phyloP scores from a whole-genome alignment of 441 rosid species.

The Raphanus hybrid region DNA sequence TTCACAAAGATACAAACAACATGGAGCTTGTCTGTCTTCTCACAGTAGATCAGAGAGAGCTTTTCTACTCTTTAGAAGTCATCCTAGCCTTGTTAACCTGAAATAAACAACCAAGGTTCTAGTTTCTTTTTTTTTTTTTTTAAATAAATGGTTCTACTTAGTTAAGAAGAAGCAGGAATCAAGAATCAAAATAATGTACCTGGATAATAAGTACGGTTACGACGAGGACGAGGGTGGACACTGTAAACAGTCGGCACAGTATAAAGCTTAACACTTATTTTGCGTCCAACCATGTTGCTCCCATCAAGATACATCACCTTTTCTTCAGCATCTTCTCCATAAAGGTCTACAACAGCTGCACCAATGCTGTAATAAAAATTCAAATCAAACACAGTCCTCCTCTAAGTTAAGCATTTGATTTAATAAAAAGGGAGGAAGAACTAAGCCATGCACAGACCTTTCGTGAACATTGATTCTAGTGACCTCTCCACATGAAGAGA shows the following conservation, averaged over 20 bases:
- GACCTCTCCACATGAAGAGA: conserved; percentile 4
- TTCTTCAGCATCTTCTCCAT: not conserved
- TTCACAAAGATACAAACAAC: not conserved
- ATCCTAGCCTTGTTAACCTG: not conserved
- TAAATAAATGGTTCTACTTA: no score
- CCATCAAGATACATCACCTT: not conserved
- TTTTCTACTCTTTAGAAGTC: not conserved
- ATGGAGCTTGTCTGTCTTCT: not conserved
- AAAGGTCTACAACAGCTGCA: not conserved
- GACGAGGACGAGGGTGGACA: not conserved
- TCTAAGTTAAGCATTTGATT: not conserved
- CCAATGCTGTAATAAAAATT: not conserved
- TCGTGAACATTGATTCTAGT: not conserved
- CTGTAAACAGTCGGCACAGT: not conserved
- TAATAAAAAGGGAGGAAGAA: not conserved
- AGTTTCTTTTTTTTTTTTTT: no score
- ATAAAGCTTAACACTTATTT: not conserved
- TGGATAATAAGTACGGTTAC: not conserved
- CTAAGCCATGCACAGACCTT: not conserved
- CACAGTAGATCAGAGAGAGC: not conserved
- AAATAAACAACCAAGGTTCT: not conserved
- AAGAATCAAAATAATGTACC: not conserved
- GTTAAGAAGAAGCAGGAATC: not conserved
- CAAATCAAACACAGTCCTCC: not conserved
- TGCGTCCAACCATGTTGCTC: not conserved